Evolutionary conservation across 2,329 filamentous ascomycete species (phyloP), one percentile per base, ranked within the genome.

Genomic region (Aspergillus ustus): DNA sequence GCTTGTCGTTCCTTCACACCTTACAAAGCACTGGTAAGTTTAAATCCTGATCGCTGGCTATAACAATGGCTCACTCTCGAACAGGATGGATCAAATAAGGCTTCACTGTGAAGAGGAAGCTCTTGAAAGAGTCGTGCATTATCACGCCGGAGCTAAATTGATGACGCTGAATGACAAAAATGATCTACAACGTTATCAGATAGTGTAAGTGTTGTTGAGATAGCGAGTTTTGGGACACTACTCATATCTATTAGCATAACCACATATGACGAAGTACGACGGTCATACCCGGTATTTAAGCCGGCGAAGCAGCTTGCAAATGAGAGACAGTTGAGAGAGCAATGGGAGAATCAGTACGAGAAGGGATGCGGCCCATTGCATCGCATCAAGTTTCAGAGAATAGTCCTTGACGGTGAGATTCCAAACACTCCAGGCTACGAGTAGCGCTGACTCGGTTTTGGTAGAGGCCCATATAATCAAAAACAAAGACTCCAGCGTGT

Each of bases 351-450:
- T 1, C 53, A 61, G 7, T 76, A 69, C 52, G 40, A 66, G 6
- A 28, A 70, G 6, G 62, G 71, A 9, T 60, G 66, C 29, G 77
- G 77, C 2, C 67, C 70, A 3, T 61, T 80, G 4, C 77, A 79
- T 63, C 57, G 59, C 25, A 67, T 78, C 31, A 72, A 73, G 5
- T 80, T 74, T 57, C 70, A 70, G 25, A 69, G 77, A 2, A 76
- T 80, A n/a, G 70, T 80, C n/a, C 67, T 80, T 7, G 77, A 80
- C 40, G 78, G 77, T 74, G 67, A 57, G 70, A 15, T 44, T 20
- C 19, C 22, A 15, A 43, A 7, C 37, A 7, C 2, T 4, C 40
- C 1, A 13, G 1, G 7, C 11, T 8, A n/a, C 7, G 28, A 7
- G 9, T 2, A 28, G 4, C 43, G 28, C 28, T 56, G 43, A 57